These are phyloP conservation scores for Clonostachys sp. DNA, from an alignment of 2,329 filamentous ascomycete species.

Conservation along the genomic window DNA sequence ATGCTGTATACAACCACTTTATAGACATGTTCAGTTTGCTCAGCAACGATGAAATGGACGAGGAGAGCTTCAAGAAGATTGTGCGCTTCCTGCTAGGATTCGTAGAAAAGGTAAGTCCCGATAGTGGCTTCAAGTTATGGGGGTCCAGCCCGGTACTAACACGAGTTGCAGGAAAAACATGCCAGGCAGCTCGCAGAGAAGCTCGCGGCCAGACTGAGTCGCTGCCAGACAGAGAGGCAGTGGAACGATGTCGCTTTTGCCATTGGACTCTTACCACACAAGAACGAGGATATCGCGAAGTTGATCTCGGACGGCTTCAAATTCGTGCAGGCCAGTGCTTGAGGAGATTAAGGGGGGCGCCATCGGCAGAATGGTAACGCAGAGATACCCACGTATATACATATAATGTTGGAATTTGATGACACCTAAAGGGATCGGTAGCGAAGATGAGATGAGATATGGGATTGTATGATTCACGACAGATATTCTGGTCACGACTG, in stretches of 20 bases:
- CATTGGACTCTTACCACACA: conserved; percentile 82
- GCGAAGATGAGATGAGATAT: no score
- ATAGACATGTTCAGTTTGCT: conserved; percentile 97
- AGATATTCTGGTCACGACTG: no score
- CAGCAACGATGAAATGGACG: conserved; percentile 72
- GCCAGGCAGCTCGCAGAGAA: conserved; percentile 92
- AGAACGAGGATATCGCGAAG: conserved; percentile 85
- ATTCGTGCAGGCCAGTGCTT: conserved; percentile 60
- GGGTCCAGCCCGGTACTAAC: conserved; percentile 8
- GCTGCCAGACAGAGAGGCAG: conserved; percentile 89
- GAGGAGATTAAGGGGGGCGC: conserved; percentile 4
- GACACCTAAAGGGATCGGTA: no score
- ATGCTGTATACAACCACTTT: conserved; percentile 98
- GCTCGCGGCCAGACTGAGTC: conserved; percentile 75
- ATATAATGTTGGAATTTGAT: no score
- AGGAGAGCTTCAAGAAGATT: conserved; percentile 81
- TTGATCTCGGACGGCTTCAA: conserved; percentile 71
- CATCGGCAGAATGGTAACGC: no score
- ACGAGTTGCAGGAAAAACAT: conserved; percentile 76
- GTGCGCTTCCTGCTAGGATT: conserved; percentile 92
- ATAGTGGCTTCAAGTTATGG: not conserved
- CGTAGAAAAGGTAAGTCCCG: conserved; percentile 79
- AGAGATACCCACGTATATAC: no score
- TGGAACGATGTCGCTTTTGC: conserved; percentile 98
- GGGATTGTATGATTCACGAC: no score